Evolutionary conservation across 1,284 basidiomycete genomes (phyloP), one percentile per base, ranked within the genome.

Genomic region (Lentinula novae-zelandiae): DNA sequence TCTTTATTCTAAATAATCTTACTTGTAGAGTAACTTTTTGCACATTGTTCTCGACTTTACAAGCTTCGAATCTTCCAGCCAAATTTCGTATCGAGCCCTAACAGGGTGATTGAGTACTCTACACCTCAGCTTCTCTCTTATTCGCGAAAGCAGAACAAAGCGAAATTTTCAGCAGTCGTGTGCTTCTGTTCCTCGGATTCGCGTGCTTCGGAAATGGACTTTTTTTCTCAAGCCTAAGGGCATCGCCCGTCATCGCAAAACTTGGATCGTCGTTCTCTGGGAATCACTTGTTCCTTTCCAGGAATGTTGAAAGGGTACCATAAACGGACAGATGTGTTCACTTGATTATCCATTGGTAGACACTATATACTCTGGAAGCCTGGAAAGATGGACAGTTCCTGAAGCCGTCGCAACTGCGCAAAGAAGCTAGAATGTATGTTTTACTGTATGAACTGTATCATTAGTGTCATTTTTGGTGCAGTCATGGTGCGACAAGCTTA

Each of bases 231-330:
- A 53, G 51, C 51, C n/a, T 31, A 53, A 13, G 34, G 49, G 42
- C 44, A 46, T 46, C 44, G 2, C 44, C 44, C 44, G 44, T 20
- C 44, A 46, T 46, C 44, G 44, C 44, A 12, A 7, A 20, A 46
- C 34, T 12, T 36, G 42, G 54, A 46, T 56, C 53, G 20, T 31
- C 54, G 42, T n/a, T 38, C 36, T 38, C 27, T 53, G 27, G 10
- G 22, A 20, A 15, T n/a, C 31, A 34, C 15, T 57, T 9, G 38
- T 52, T 40, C 57, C 57, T 58, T 58, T 58, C 48, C 57, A 58
- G 48, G 57, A 17, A 58, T 58, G 22, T 12, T 58, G 31, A 58
- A 52, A n/a, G 50, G 20, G 36, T 42, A 31, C 57, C 36, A 58
- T 44, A 58, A 33, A 20, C 44, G 52, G 57, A 22, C 15, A 49